Base-by-base conservation (phyloP, 2,329 filamentous ascomycete genomes). In the Periglandula ipomoeae region DNA sequence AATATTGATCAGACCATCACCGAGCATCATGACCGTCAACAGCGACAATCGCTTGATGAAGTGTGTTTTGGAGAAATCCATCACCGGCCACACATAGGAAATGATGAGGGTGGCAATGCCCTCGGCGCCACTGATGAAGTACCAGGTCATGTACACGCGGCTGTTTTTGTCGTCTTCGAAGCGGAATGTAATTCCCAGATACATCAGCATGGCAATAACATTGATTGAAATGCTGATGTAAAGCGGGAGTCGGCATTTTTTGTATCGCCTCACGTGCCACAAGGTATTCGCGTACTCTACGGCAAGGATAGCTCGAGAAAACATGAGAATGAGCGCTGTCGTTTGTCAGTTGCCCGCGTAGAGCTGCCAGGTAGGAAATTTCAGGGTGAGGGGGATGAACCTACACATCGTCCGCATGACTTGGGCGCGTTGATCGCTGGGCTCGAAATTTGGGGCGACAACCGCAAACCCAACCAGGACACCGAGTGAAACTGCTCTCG, bases 401-500 rank as follows among this genome's bases (percentile, higher is more conserved):
- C 15, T 56, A 69, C 67, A 71, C 66, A 71, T 68, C 5, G 65
- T 63, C 42, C 60, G 59, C 60, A 72, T 71, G 1, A 67, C 66
- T 19, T 57, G 52, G 17, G 58, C 46, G 8, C 68, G 57, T 52
- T 73, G 69, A 10, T 67, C 52, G 2, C 58, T 52, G 0, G 70
- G 67, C 11, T 68, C 60, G 42, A 73, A 74, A 40, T 66, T 67
- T 9, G 70, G 69, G 1, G 78, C 79, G 5, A 82, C 74, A 30
- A 82, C 76, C 6, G 81, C 78, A 53, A 85, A 83, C 2, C 78
- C 80, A 38, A 82, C 72, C 76, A 85, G 81, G 37, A 80, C 75
- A 23, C 75, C 80, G 5, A 85, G 75, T 53, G 85, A 80, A 2
- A 78, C 53, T 3, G 73, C 76, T 57, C 82, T 78, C 52, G 74